Evolutionary conservation across 176 grass and related monocot species (phyloP).

Genomic region (Aegilops longissima): DNA sequence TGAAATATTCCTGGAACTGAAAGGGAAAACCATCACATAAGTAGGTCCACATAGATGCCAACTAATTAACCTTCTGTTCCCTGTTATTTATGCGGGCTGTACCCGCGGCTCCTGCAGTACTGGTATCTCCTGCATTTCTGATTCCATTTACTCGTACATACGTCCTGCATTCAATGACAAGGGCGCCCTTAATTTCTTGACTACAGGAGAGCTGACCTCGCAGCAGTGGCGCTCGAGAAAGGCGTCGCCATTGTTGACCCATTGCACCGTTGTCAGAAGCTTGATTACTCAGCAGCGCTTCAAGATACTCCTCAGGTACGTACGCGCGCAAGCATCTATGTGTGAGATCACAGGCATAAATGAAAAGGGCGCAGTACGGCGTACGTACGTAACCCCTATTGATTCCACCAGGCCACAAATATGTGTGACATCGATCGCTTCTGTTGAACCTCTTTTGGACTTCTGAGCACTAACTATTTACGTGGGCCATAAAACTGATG

Average conservation of each 20-base stretch:
- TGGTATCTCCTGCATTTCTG: slow-evolving; percentile 9
- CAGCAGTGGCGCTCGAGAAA: slow-evolving; percentile 14
- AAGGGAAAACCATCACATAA: background rate
- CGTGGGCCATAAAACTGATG: background rate
- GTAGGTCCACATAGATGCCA: too few relatives aligned
- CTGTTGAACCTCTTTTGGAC: background rate
- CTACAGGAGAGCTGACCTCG: slow-evolving; percentile 37
- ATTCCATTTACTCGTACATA: background rate
- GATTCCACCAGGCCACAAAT: background rate
- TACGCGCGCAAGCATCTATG: background rate
- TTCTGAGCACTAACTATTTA: background rate
- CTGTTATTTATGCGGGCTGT: background rate
- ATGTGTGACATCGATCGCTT: background rate
- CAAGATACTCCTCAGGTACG: slow-evolving; percentile 55
- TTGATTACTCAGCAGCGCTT: slow-evolving; percentile 22
- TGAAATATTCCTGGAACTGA: background rate
- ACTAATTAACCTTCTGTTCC: too few relatives aligned
- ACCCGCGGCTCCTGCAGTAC: background rate
- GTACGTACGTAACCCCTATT: background rate
- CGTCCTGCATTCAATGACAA: slow-evolving; percentile 14
- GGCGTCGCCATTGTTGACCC: slow-evolving; percentile 34
- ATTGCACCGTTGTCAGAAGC: slow-evolving; percentile 30
- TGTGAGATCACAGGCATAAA: slow-evolving; percentile 29
- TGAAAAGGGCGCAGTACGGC: background rate
- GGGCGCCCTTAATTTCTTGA: slow-evolving; percentile 28